Evolutionary conservation across 2,329 filamentous ascomycete species (phyloP).

Genomic region (Mariannaea elegans): DNA sequence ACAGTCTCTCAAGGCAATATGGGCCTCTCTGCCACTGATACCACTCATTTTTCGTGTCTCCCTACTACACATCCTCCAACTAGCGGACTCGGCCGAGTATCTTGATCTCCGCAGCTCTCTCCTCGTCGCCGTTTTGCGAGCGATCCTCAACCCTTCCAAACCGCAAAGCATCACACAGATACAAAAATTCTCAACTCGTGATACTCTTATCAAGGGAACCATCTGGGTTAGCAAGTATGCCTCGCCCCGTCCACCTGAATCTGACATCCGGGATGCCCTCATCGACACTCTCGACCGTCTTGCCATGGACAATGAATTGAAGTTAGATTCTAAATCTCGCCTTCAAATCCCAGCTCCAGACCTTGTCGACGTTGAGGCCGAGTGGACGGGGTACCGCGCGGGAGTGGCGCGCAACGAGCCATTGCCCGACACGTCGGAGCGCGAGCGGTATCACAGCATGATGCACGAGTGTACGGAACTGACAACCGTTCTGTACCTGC

Average conservation of each 20-base stretch:
- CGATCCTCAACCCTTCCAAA: slow-evolving; percentile 60
- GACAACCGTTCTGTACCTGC: slow-evolving; percentile 76
- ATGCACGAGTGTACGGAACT: slow-evolving; percentile 72
- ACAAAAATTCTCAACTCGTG: slow-evolving; percentile 70
- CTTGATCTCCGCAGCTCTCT: slow-evolving; percentile 82
- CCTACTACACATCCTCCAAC: slow-evolving; percentile 69
- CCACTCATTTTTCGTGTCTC: slow-evolving; percentile 71
- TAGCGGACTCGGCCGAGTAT: slow-evolving; percentile 77
- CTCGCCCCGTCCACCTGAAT: slow-evolving; percentile 66
- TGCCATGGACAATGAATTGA: neutral
- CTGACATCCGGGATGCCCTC: slow-evolving; percentile 65
- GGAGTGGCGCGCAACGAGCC: slow-evolving; percentile 58
- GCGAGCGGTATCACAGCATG: slow-evolving; percentile 70
- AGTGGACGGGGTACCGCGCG: slow-evolving; percentile 78
- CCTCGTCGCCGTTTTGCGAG: slow-evolving; percentile 75
- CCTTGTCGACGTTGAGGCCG: slow-evolving; percentile 68
- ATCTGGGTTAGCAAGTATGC: slow-evolving; percentile 83
- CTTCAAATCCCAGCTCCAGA: slow-evolving; percentile 55
- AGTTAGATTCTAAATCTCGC: slow-evolving; percentile 6
- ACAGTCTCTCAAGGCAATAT: slow-evolving; percentile 29
- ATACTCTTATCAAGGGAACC: slow-evolving; percentile 76
- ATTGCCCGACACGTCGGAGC: slow-evolving; percentile 67
- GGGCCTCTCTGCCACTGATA: slow-evolving; percentile 60
- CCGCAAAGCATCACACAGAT: slow-evolving; percentile 64
- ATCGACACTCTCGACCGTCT: slow-evolving; percentile 59